Evolutionary conservation across 2,329 filamentous ascomycete genomes (phyloP).

Genomic region (Hypoxylon sp.): DNA sequence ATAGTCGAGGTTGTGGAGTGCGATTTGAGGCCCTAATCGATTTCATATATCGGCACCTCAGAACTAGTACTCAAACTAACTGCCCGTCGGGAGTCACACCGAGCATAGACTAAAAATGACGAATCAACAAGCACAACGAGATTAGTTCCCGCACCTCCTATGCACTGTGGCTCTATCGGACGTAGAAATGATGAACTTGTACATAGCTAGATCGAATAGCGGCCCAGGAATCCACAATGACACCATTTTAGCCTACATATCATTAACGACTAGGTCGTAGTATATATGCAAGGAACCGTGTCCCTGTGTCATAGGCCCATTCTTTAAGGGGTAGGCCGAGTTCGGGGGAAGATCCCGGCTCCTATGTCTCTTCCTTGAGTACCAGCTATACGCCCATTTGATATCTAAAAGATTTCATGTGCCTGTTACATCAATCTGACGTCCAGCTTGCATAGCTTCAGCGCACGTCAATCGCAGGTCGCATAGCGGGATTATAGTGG

Average conservation of each 20-base stretch:
- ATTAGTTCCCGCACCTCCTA: conserved; percentile 12
- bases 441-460: neutral
- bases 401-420: neutral
- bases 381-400: neutral
- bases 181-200: conserved; percentile 9
- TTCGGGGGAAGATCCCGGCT: conserved; percentile 18
- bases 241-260: conserved; percentile 44
- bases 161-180: conserved; percentile 13
- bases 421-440: neutral
- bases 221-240: conserved; percentile 35
- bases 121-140: conserved; percentile 2
- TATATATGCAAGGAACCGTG: conserved; percentile 36
- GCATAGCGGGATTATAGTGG: neutral
- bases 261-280: conserved; percentile 31
- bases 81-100: neutral
- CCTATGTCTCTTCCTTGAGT: neutral
- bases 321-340: conserved; percentile 27
- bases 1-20: neutral
- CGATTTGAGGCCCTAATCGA: neutral
- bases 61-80: neutral
- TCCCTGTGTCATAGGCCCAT: conserved; percentile 27
- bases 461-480: neutral
- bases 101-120: neutral
- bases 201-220: conserved; percentile 30
- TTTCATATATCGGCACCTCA: conserved; percentile 6